Conservation (phyloP, 192 early-diverging fungal genomes). For the Fimicolochytrium jonesii region DNA sequence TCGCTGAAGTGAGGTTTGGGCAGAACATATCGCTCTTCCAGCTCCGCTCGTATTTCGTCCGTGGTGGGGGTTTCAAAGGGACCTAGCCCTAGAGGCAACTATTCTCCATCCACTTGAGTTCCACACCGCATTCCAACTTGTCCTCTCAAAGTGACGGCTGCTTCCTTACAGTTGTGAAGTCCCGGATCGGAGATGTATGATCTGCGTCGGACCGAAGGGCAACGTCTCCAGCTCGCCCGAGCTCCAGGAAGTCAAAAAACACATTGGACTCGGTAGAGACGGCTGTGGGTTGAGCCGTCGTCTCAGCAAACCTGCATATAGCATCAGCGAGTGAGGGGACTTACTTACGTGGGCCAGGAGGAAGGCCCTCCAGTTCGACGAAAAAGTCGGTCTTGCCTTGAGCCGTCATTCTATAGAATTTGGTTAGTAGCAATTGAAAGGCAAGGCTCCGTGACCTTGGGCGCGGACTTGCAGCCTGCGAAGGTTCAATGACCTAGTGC, state of each 20-base stretch:
- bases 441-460: too few relatives aligned
- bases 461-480: too few relatives aligned
- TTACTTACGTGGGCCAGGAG: background rate
- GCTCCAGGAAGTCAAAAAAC: background rate
- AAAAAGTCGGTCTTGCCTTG: too few relatives aligned
- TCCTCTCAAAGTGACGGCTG: too few relatives aligned
- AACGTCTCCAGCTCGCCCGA: conserved; percentile 3
- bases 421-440: too few relatives aligned
- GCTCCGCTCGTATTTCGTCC: conserved; percentile 16
- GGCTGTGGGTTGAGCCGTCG: background rate
- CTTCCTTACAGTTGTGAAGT: too few relatives aligned
- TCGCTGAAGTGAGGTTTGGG: conserved; percentile 14
- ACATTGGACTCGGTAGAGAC: conserved; percentile 4
- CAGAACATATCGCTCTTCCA: conserved; percentile 23
- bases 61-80: conserved; percentile 6
- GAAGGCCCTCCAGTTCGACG: conserved; percentile 1
- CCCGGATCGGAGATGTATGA: too few relatives aligned
- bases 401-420: too few relatives aligned
- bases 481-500: too few relatives aligned
- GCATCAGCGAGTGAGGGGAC: background rate
- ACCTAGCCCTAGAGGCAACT: conserved; percentile 33
- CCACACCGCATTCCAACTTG: too few relatives aligned
- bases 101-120: too few relatives aligned
- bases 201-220: too few relatives aligned
- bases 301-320: background rate